Evolutionary conservation across 306 rosid genomes (phyloP), one percentile per base, ranked within the genome.

Genomic region (Prunus persica): DNA sequence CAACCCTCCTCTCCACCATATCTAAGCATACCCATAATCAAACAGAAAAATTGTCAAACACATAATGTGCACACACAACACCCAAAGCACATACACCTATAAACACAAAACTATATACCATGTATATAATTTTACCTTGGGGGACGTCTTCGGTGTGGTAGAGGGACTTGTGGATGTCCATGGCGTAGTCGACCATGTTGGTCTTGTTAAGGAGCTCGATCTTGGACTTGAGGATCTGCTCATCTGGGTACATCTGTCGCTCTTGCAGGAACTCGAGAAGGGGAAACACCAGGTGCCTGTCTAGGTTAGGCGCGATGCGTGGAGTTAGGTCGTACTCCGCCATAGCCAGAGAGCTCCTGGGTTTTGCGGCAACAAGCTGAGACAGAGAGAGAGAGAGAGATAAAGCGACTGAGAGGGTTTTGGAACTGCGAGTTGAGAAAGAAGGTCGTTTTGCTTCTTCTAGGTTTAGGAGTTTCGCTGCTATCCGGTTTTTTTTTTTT

Each of bases 171-270:
- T 92, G 92, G 78, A 92, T 92, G 82, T 92, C 97, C 99, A 92
- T 92, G 65, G 96, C 96, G 57, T 92, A 95, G 61, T 95, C 99
- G 25, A 95, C 99, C 99, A 95, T 95, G 86, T 90, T 90, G 34
- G 99, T 95, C 78, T 88, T 87, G 89, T 84, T 92, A 51, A 95
- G 95, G 5, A 95, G 97, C 74, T 90, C 97, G 74, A 95, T 92
- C 81, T 95, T 95, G 8, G 91, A 86, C 83, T 92, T 89, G 46
- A 95, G 97, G 79, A 95, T 95, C 82, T 86, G 88, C 65, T 86
- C 91, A 16, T 92, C 91, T 6, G 90, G 87, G 81, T 92, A 86
- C 11, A 95, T 72, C 52, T 82, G 86, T 2, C 92, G 87, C 77
- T 95, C 97, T 76, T 95, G 99, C 2, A 95, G 93, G 19, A 92